These are phyloP conservation scores for Hibiscus syriacus DNA, from an alignment of 345 rosid genomes.

Conservation along the genomic window DNA sequence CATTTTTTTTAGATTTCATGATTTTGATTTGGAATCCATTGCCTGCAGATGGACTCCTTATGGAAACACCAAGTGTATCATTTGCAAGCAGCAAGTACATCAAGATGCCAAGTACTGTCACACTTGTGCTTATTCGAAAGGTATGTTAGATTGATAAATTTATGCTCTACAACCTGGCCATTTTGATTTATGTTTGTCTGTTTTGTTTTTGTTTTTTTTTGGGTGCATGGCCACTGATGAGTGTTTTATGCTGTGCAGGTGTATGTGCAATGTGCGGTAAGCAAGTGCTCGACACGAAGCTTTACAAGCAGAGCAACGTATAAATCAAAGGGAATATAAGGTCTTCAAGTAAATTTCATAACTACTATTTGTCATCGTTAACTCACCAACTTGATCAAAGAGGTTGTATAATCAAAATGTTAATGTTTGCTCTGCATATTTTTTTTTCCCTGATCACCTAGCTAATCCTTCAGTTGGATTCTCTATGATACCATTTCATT, in stretches of 20 bases:
- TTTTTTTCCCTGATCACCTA: not conserved
- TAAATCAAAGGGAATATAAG: slow-evolving; percentile 14
- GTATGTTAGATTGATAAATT: slow-evolving; percentile 18
- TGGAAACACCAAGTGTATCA: slow-evolving; percentile 80
- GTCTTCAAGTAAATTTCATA: not conserved
- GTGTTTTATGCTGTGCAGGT: slow-evolving; percentile 36
- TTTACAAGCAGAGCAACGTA: slow-evolving; percentile 93
- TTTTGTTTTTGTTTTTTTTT: too few species aligned
- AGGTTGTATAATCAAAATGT: not conserved
- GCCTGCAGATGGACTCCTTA: slow-evolving; percentile 80
- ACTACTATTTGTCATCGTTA: too few species aligned
- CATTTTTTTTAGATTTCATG: not conserved
- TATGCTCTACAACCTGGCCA: not conserved
- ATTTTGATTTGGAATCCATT: slow-evolving; percentile 4
- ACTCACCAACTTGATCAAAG: too few species aligned
- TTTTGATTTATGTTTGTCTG: not conserved
- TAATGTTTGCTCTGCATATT: not conserved
- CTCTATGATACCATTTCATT: too few species aligned
- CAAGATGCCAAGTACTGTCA: slow-evolving; percentile 97
- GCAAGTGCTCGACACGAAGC: slow-evolving; percentile 96
- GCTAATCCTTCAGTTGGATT: not conserved
- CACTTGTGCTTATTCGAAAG: slow-evolving; percentile 96
- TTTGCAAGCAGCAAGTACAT: slow-evolving; percentile 99
- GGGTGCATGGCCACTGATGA: not conserved
- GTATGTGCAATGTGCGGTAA: slow-evolving; percentile 99